phyloP scores from a whole-genome alignment of 345 rosid genomes.

The Populus nigra region DNA sequence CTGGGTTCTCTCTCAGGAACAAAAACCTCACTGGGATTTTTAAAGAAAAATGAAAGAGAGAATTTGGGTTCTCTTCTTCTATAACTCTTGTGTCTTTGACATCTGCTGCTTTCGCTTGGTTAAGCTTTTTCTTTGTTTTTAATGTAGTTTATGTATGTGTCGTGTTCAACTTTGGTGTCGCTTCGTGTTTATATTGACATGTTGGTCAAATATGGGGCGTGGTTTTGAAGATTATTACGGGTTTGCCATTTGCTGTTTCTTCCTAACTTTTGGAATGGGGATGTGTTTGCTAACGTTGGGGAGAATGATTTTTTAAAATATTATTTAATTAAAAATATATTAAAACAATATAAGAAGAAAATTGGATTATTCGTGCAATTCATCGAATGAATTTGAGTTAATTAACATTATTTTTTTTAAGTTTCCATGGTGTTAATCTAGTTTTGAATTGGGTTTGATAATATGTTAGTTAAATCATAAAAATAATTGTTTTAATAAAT shows the following conservation, averaged over 20 bases:
- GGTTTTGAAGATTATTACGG: constrained; percentile 3
- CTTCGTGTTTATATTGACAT: not conserved
- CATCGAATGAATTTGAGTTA: too few species aligned
- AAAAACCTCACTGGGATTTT: not conserved
- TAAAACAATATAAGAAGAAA: too few species aligned
- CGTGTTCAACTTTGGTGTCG: not conserved
- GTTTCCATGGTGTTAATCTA: too few species aligned
- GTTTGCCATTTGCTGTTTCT: not conserved
- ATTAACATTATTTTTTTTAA: too few species aligned
- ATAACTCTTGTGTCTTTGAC: not conserved
- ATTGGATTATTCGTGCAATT: too few species aligned
- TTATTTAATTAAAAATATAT: too few species aligned
- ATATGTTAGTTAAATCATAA: too few species aligned
- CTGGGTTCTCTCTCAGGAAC: not conserved
- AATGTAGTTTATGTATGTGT: not conserved
- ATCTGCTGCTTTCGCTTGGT: not conserved
- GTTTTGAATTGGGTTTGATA: too few species aligned
- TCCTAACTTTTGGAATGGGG: not conserved
- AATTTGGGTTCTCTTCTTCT: not conserved
- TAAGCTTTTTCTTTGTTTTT: not conserved
- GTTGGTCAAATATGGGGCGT: not conserved
- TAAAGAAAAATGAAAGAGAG: not conserved
- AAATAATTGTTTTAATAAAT: too few species aligned
- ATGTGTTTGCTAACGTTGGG: too few species aligned
- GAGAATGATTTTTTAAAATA: too few species aligned